Percentiles rank a stretch among this genome's conserved stretches.
Evolutionary conservation across 2,329 filamentous ascomycete species (phyloP).

Genomic region (Didymella pinodella): DNA sequence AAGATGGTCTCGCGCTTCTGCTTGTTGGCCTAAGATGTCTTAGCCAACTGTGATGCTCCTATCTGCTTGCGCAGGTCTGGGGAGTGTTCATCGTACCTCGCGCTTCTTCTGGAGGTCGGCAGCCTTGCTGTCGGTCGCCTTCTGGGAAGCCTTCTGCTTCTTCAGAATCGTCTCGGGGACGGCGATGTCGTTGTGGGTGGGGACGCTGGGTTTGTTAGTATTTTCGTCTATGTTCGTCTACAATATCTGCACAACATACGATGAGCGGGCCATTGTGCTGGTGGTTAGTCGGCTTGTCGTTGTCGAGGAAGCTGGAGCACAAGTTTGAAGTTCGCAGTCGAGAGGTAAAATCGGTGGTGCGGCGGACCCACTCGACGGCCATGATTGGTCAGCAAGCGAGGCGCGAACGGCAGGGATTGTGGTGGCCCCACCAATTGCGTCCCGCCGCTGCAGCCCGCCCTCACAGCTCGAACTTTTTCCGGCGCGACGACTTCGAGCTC

Average conservation of each 20-base stretch:
- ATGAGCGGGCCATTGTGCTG: constrained; percentile 50
- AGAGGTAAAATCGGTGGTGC: constrained; percentile 1
- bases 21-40: constrained; percentile 83
- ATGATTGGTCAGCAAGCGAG: neutral
- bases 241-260: constrained; percentile 32
- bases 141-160: constrained; percentile 99
- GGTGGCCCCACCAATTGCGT: constrained; percentile 9
- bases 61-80: constrained; percentile 47
- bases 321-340: constrained; percentile 20
- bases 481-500: constrained; percentile 20
- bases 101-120: constrained; percentile 86
- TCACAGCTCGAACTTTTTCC: constrained; percentile 37
- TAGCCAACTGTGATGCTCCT: constrained; percentile 51
- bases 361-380: neutral
- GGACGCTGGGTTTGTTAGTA: constrained; percentile 65
- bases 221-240: neutral
- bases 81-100: constrained; percentile 79
- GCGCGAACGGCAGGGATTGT: neutral
- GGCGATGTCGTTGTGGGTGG: constrained; percentile 93
- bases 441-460: constrained; percentile 4
- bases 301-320: constrained; percentile 38
- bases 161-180: constrained; percentile 99
- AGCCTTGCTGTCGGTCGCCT: constrained; percentile 88
- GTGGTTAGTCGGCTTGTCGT: constrained; percentile 45
- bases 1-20: constrained; percentile 98